Evolutionary conservation across 2,329 filamentous ascomycete genomes (phyloP), one percentile per base, ranked within the genome.

Genomic region (Dactylonectria macrodidyma): DNA sequence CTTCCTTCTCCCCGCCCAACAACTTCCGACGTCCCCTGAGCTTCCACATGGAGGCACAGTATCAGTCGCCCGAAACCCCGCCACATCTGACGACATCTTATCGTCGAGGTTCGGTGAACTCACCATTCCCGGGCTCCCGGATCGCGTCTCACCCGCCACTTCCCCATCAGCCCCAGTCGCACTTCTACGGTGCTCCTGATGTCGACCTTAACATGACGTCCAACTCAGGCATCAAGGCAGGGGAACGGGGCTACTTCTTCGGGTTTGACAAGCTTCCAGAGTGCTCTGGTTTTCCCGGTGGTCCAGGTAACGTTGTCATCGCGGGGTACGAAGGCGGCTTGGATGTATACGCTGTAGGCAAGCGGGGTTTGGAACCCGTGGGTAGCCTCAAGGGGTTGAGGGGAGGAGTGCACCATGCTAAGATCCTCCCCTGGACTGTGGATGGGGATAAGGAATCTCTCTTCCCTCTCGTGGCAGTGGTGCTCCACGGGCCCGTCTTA

Each of bases 271-370:
- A 86, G 2, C 84, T 97, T 50, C 86, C 87, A 2, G 79, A 82
- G n/a, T 78, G 80, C 47, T 74, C 76, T 7, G 79, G 82, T 60
- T 78, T 79, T 60, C 72, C 73, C 16, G 75, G 81, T 62, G 83
- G 83, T 38, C 82, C 83, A 61, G 88, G 93, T 75, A 91, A 92
- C 78, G 89, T 93, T 30, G 84, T 95, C 51, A 81, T 97, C 5
- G 88, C 94, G 9, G 95, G 95, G 1, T 94, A 91, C 72, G 92
- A 97, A 78, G 93, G 94, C 48, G 91, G 91, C 1, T 78, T 98
- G 57, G 92, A 95, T 70, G 87, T 97, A 16, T 91, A 93, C 71
- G 86, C 89, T 22, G 87, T 97, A 34, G 89, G 90, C 50, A 93
- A 92, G 76, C 90, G 91, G 68, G 92, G 92, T 56, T 80, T 94